Conservation (phyloP, 306 rosid species). For the Herpetospermum pedunculosum region DNA sequence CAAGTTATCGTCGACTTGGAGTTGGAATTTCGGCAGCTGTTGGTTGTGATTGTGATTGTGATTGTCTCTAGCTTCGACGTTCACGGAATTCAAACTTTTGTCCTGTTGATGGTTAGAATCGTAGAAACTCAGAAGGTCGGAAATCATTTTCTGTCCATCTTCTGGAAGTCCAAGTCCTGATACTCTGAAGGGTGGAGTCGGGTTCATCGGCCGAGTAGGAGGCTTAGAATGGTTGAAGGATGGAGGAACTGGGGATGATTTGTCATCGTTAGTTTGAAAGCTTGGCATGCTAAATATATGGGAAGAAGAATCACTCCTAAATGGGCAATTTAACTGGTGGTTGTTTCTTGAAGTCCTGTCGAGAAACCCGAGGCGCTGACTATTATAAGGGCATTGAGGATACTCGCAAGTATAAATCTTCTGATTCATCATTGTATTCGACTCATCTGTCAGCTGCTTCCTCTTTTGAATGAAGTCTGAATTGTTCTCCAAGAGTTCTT, state of each 20-base stretch:
- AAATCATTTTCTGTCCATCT: conserved; percentile 39
- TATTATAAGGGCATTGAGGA: conserved; percentile 25
- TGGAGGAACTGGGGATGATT: conserved; percentile 12
- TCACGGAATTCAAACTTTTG: conserved; percentile 17
- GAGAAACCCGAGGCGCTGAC: conserved; percentile 25
- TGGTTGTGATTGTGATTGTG: conserved; percentile 4
- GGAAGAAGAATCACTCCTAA: conserved; percentile 15
- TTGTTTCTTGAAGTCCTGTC: conserved; percentile 33
- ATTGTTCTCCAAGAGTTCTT: conserved; percentile 22
- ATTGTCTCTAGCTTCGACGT: background rate
- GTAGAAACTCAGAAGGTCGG: conserved; percentile 33
- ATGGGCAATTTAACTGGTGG: conserved; percentile 38
- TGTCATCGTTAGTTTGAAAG: conserved; percentile 21
- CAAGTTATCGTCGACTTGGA: conserved; percentile 18
- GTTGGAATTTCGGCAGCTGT: conserved; percentile 13
- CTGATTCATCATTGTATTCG: conserved; percentile 11
- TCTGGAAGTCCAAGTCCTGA: conserved; percentile 27
- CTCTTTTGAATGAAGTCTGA: conserved; percentile 24
- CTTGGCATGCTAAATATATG: conserved; percentile 23
- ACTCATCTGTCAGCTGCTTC: conserved; percentile 23
- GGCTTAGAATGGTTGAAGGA: conserved; percentile 22
- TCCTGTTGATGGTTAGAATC: conserved; percentile 22
- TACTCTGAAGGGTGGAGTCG: conserved; percentile 7
- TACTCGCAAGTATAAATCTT: conserved; percentile 32
- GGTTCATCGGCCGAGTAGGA: conserved; percentile 9